Percentiles rank a stretch among this genome's conserved stretches.
Evolutionary conservation across 129 eudicot genomes (phyloP).

Genomic region (Tanacetum coccineum): DNA sequence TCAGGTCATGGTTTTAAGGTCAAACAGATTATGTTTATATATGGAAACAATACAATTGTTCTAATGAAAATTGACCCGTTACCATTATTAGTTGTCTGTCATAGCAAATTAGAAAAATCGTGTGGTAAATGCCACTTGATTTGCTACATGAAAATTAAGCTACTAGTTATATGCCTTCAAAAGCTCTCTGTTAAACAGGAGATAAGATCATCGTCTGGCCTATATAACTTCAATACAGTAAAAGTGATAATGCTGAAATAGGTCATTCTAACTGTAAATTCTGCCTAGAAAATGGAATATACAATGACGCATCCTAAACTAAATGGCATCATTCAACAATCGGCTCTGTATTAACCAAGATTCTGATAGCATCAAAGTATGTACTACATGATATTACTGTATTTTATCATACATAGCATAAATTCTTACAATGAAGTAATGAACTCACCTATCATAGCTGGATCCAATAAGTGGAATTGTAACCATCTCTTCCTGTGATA

Average conservation of each 20-base stretch:
- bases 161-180: constrained; percentile 11
- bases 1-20: not conserved
- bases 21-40: not conserved
- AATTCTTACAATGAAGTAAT: too few species aligned
- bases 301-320: not conserved
- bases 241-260: not conserved
- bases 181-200: constrained; percentile 4
- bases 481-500: constrained; percentile 98
- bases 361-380: constrained; percentile 2
- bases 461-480: constrained; percentile 90
- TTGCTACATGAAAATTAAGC: not conserved
- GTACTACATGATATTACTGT: not conserved
- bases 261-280: not conserved
- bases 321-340: not conserved
- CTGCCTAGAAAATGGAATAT: not conserved
- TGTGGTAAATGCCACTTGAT: constrained; percentile 3
- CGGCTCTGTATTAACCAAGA: not conserved
- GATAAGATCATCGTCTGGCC: not conserved
- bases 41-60: not conserved
- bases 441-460: constrained; percentile 81
- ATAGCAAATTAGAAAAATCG: not conserved
- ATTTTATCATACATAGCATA: not conserved
- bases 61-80: not conserved
- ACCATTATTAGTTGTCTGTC: not conserved
- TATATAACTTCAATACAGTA: not conserved